Base-by-base conservation (phyloP, 1,284 basidiomycete genomes). In the Papiliotrema laurentii region DNA sequence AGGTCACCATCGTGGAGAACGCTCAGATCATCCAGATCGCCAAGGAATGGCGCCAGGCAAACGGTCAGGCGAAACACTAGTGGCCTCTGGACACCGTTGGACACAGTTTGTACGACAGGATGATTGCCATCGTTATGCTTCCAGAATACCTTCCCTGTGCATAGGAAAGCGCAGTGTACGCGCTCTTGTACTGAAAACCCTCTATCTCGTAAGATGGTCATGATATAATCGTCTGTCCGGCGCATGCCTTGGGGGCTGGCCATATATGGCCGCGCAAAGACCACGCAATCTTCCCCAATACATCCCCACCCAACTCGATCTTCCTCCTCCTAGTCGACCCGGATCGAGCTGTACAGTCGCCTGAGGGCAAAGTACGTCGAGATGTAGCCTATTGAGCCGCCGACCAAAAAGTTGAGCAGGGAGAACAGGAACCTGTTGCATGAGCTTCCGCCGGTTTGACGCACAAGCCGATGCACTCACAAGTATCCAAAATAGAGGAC, bases 401-500 rank as follows among this genome's bases (percentile, higher is more conserved):
- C 90, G 45, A 94, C 79, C 33, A 97, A 78, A 78, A 96, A 97
- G 69, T 89, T 83, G 36, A 97, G 77, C 14, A 92, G 68, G 14
- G 84, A 83, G 47, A 97, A 81, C 22, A 97, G 78, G 64, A 86
- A 68, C 21, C 72, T 73, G 51, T 38, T 30, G 6, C 45, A 33
- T 47, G 30, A 26, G 19, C 45, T n/a, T n/a, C n/a, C n/a, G n/a
- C n/a, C n/a, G n/a, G n/a, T n/a, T n/a, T n/a, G n/a, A n/a, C n/a
- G n/a, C n/a, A n/a, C n/a, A n/a, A n/a, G n/a, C n/a, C n/a, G n/a
- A n/a, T n/a, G n/a, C 4, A 67, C 72, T 66, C 47, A 79, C 49
- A 98, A 78, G 71, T 97, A 98, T 25, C 93, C 92, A 40, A 97
- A 78, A 75, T 94, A 98, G 25, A 98, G 79, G 19, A 87, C 79